phyloP scores from a whole-genome alignment of 805 yeast species.

The Isabelozyma pseudorhagii region DNA sequence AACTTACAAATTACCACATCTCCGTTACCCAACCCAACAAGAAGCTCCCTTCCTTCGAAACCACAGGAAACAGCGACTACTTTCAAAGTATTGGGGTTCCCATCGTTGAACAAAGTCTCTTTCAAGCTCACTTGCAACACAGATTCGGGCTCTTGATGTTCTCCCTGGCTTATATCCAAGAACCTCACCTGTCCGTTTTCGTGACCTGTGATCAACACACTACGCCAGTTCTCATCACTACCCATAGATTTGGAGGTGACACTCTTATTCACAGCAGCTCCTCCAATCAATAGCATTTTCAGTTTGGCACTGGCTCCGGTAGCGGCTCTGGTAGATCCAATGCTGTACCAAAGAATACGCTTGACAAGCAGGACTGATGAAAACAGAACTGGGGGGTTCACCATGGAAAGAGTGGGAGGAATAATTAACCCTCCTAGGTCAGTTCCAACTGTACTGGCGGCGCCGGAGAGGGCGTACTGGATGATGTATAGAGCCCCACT shows the following conservation, averaged over 20 bases:
- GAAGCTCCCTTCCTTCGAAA: conserved; percentile 70
- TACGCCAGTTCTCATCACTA: conserved; percentile 39
- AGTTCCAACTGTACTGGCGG: conserved; percentile 11
- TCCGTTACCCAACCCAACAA: conserved; percentile 66
- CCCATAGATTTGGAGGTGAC: conserved; percentile 28
- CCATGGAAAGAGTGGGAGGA: conserved; percentile 79
- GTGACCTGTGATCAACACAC: conserved; percentile 76
- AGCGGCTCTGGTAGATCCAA: conserved; percentile 43
- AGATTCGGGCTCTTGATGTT: conserved; percentile 34
- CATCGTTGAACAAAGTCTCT: conserved; percentile 28
- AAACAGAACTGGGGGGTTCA: conserved; percentile 66
- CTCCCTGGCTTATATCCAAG: conserved; percentile 81
- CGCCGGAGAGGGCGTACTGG: conserved; percentile 42
- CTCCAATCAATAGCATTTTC: conserved; percentile 67
- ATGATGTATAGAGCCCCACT: conserved; percentile 66
- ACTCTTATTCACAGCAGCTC: conserved; percentile 57
- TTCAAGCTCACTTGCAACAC: conserved; percentile 30
- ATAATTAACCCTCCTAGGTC: conserved; percentile 40
- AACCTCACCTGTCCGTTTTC: conserved; percentile 78
- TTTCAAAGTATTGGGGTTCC: conserved; percentile 34
- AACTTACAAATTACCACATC: conserved; percentile 74
- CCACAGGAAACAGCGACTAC: conserved; percentile 69
- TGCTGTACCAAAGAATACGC: conserved; percentile 73
- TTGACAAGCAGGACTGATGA: conserved; percentile 52
- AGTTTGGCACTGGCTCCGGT: conserved; percentile 38